A percentile compares a stretch with the other conserved stretches of the same genome.
phyloP scores from a whole-genome alignment of 148 eudicot genomes.

The Cornus suecica region DNA sequence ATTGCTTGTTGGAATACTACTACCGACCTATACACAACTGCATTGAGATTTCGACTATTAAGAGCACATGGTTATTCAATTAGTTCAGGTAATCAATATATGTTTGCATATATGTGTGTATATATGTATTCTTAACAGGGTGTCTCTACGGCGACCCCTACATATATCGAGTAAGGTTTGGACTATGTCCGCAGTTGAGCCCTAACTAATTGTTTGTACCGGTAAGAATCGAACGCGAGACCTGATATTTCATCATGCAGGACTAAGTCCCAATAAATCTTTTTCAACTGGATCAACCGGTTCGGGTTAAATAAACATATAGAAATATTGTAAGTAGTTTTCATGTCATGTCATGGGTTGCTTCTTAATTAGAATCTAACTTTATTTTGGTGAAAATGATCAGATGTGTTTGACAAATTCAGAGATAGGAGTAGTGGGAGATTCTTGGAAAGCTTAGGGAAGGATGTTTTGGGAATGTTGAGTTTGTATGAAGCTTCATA shows the following conservation, averaged over 20 bases:
- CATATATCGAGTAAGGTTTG: too few relatives aligned
- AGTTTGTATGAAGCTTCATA: slow-evolving; percentile 14
- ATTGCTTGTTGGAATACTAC: background rate
- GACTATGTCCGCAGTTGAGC: too few relatives aligned
- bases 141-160: too few relatives aligned
- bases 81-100: background rate
- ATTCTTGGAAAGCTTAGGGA: background rate
- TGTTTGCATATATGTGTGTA: too few relatives aligned
- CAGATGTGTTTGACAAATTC: slow-evolving; percentile 14
- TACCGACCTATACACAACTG: background rate
- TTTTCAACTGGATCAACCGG: too few relatives aligned
- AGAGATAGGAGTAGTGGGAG: slow-evolving; percentile 3
- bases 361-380: too few relatives aligned
- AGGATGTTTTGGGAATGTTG: background rate
- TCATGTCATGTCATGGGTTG: background rate
- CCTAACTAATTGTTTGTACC: too few relatives aligned
- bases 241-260: too few relatives aligned
- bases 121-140: too few relatives aligned
- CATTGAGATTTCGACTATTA: background rate
- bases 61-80: slow-evolving; percentile 1
- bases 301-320: too few relatives aligned
- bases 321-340: background rate
- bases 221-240: too few relatives aligned
- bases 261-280: too few relatives aligned
- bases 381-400: background rate